Evolutionary conservation across 1,284 basidiomycete genomes (phyloP).

Genomic region (Trichosporon faecale): DNA sequence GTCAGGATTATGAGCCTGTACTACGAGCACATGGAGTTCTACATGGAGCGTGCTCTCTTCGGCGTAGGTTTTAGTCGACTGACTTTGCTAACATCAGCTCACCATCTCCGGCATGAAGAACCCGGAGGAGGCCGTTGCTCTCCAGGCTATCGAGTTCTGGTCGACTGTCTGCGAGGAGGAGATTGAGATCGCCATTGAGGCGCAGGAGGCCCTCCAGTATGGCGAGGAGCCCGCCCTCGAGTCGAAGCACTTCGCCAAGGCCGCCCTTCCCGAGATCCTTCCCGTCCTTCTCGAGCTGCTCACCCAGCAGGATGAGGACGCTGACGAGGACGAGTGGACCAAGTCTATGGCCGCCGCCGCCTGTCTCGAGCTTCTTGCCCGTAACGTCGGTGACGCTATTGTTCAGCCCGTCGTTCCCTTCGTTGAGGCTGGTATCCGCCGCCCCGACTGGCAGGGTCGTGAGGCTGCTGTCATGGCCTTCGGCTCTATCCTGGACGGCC

Average conservation of each 20-base stretch:
- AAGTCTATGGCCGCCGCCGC: slow-evolving; percentile 97
- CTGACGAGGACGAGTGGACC: slow-evolving; percentile 99
- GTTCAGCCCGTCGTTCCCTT: slow-evolving; percentile 94
- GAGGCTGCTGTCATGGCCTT: slow-evolving; percentile 99
- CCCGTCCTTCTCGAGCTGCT: slow-evolving; percentile 87
- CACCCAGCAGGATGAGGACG: slow-evolving; percentile 92
- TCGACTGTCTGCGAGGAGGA: slow-evolving; percentile 98
- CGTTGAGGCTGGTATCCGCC: slow-evolving; percentile 92
- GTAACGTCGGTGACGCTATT: slow-evolving; percentile 85
- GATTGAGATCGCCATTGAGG: slow-evolving; percentile 86
- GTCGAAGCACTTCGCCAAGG: slow-evolving; percentile 88
- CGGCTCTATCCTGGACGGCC: slow-evolving; percentile 94
- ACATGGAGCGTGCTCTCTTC: slow-evolving; percentile 99
- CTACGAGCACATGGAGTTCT: slow-evolving; percentile 98
- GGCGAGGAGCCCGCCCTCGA: slow-evolving; percentile 85
- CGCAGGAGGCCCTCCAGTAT: slow-evolving; percentile 88
- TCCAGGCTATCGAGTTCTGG: slow-evolving; percentile 99
- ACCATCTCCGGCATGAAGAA: slow-evolving; percentile 99
- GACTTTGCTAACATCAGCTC: slow-evolving; percentile 59
- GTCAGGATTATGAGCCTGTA: slow-evolving; percentile 97
- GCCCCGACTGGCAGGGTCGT: slow-evolving; percentile 82
- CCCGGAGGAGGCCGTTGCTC: slow-evolving; percentile 80
- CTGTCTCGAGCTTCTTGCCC: slow-evolving; percentile 82
- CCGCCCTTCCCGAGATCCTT: slow-evolving; percentile 89
- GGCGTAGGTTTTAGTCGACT: slow-evolving; percentile 62